phyloP scores from a whole-genome alignment of 208 protist genomes.

The Crithidia brevicula region DNA sequence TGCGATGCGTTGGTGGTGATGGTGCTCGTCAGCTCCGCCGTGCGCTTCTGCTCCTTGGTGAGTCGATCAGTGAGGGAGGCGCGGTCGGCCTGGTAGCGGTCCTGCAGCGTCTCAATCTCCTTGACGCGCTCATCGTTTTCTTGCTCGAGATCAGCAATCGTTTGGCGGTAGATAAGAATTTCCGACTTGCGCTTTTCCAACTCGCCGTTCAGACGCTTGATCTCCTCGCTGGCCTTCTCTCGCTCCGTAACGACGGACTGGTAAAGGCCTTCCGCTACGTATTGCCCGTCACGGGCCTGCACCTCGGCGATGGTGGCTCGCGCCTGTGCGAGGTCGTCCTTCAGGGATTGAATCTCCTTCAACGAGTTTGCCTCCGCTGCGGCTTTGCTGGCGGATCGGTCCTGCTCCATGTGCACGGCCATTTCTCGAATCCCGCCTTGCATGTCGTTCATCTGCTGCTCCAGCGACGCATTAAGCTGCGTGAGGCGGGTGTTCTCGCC shows the following conservation, averaged over 20 bases:
- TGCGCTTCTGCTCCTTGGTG: constrained; percentile 50
- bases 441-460: constrained; percentile 85
- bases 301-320: constrained; percentile 38
- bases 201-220: constrained; percentile 50
- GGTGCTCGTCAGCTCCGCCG: constrained; percentile 36
- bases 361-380: constrained; percentile 52
- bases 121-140: constrained; percentile 87
- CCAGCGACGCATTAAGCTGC: constrained; percentile 70
- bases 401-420: constrained; percentile 77
- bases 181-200: constrained; percentile 87
- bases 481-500: constrained; percentile 68
- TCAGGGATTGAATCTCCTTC: constrained; percentile 53
- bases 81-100: constrained; percentile 59
- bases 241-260: constrained; percentile 58
- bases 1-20: constrained; percentile 22
- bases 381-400: constrained; percentile 43
- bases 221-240: constrained; percentile 51
- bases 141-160: constrained; percentile 76
- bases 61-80: constrained; percentile 49
- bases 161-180: constrained; percentile 88
- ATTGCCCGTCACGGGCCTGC: constrained; percentile 36
- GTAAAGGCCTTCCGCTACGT: constrained; percentile 77
- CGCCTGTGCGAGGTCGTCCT: constrained; percentile 50
- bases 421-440: constrained; percentile 87
- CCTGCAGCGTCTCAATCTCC: constrained; percentile 79